Percentiles rank a stretch among this genome's conserved stretches.
phyloP scores from a whole-genome alignment of 345 rosid genomes.

The Pistacia vera region DNA sequence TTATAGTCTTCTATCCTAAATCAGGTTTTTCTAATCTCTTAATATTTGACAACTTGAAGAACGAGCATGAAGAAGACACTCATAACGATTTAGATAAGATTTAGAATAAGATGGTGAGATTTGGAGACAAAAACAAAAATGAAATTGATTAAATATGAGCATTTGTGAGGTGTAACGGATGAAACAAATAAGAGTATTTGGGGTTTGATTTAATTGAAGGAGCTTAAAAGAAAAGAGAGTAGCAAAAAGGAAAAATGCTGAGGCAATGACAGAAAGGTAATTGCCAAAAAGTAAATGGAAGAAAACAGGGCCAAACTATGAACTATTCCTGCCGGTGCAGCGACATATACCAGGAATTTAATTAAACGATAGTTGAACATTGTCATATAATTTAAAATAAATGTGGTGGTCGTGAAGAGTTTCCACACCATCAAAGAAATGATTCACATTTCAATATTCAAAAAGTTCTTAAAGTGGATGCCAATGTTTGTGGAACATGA shows the following conservation, averaged over 20 bases:
- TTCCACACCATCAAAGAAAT: slow-evolving; percentile 17
- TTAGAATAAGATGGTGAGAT: background rate
- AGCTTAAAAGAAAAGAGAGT: background rate
- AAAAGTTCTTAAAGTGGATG: slow-evolving; percentile 16
- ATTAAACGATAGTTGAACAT: slow-evolving; percentile 9
- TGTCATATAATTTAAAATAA: slow-evolving; percentile 6
- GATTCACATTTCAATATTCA: slow-evolving; percentile 13
- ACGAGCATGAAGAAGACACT: background rate
- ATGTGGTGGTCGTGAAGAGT: slow-evolving; percentile 10
- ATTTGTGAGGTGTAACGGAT: background rate
- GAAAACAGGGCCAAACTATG: background rate
- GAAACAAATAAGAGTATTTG: background rate
- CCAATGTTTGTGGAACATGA: slow-evolving; percentile 18
- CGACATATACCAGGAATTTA: background rate
- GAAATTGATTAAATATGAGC: background rate
- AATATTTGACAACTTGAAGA: background rate
- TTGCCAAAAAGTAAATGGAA: background rate
- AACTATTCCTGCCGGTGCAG: slow-evolving; percentile 2
- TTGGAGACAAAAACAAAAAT: background rate
- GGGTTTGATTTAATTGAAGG: background rate
- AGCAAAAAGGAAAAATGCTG: background rate
- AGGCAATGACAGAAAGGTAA: background rate
- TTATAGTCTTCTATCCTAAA: background rate
- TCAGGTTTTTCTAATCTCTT: background rate
- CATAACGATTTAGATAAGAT: background rate